Conservation (phyloP, 345 rosid species). For the Eucalyptus erythrocorys region DNA sequence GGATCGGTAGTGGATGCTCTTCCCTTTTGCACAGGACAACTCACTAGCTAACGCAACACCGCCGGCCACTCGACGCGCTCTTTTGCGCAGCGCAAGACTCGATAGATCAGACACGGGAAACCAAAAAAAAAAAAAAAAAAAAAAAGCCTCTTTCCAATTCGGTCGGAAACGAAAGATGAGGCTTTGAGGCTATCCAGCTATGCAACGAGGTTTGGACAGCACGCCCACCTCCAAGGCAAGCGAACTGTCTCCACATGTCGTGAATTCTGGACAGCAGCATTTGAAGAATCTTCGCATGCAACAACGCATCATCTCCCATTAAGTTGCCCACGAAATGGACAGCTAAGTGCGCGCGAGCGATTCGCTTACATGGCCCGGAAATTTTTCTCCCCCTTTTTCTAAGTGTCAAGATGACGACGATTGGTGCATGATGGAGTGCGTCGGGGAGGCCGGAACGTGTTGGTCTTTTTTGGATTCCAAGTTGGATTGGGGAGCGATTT, state of each 20-base stretch:
- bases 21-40: background rate
- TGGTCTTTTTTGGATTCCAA: background rate
- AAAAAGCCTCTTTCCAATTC: background rate
- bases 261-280: background rate
- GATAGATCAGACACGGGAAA: background rate
- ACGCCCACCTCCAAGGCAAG: background rate
- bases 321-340: background rate
- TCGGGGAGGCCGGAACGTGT: background rate
- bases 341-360: background rate
- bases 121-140: too few species aligned
- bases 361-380: background rate
- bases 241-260: background rate
- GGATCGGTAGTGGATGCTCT: background rate
- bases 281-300: background rate
- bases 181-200: background rate
- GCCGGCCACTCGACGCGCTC: background rate
- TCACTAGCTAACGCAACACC: background rate
- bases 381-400: background rate
- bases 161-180: background rate
- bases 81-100: background rate
- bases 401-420: background rate
- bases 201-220: background rate
- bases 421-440: background rate
- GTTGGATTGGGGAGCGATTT: background rate
- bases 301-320: background rate